A percentile compares a stretch with the other conserved stretches of the same genome.
Evolutionary conservation across 1,139 yeast species (phyloP).

Genomic region (Taphrina wiesneri): DNA sequence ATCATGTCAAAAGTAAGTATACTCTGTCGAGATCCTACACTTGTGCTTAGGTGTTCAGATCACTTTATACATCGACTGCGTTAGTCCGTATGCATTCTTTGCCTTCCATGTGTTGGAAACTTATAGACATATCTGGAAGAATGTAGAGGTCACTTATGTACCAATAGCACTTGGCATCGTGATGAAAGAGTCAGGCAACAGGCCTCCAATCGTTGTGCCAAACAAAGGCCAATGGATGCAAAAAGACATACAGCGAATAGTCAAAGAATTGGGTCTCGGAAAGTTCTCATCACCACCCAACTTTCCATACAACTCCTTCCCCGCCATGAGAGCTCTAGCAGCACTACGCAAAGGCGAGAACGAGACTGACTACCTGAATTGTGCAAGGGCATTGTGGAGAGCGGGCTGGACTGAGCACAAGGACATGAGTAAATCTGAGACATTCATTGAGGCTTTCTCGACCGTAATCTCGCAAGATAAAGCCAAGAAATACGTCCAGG

Average conservation of each 20-base stretch:
- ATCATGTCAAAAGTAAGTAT: slow-evolving; percentile 6
- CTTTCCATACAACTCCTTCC: slow-evolving; percentile 31
- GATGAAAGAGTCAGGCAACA: slow-evolving; percentile 27
- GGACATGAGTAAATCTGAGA: slow-evolving; percentile 17
- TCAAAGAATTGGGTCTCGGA: slow-evolving; percentile 13
- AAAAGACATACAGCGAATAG: slow-evolving; percentile 11
- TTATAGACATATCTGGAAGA: slow-evolving; percentile 24
- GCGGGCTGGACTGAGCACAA: slow-evolving; percentile 34
- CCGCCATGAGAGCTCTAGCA: slow-evolving; percentile 12
- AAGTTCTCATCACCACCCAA: slow-evolving; percentile 13
- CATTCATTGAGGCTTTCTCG: slow-evolving; percentile 10
- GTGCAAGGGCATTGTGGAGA: slow-evolving; percentile 25
- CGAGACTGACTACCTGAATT: slow-evolving; percentile 18
- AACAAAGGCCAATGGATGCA: slow-evolving; percentile 20
- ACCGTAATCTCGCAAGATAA: slow-evolving; percentile 17
- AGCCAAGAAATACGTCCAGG: slow-evolving; percentile 16
- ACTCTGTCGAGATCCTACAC: background rate
- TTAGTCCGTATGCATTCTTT: slow-evolving; percentile 26
- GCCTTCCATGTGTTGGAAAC: slow-evolving; percentile 25
- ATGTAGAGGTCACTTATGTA: slow-evolving; percentile 19
- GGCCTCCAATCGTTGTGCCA: slow-evolving; percentile 21
- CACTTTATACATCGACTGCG: slow-evolving; percentile 25
- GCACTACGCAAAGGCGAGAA: slow-evolving; percentile 15
- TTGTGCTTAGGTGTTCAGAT: background rate
- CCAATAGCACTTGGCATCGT: slow-evolving; percentile 16